A percentile compares a stretch with the other conserved stretches of the same genome.
Evolutionary conservation across 176 grass and related monocot genomes (phyloP).

Genomic region (Oryza rufipogon): DNA sequence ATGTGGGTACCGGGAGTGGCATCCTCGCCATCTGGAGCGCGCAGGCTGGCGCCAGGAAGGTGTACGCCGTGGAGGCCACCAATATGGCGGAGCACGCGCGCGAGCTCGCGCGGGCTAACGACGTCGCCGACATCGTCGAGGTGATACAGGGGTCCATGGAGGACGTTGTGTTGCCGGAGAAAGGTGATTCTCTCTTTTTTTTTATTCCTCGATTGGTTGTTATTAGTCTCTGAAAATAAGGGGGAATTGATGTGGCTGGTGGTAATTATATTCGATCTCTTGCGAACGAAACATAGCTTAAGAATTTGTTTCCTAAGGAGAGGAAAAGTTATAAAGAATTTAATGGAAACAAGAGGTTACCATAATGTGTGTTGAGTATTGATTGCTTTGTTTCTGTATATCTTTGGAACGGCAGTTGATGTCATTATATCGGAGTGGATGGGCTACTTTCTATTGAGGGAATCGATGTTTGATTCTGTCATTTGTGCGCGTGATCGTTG

Average conservation of each 20-base stretch:
- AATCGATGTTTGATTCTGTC: slow-evolving; percentile 98
- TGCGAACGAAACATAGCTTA: too few species aligned
- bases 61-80: slow-evolving; percentile 93
- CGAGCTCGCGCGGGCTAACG: slow-evolving; percentile 77
- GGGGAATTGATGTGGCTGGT: not conserved
- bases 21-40: slow-evolving; percentile 98
- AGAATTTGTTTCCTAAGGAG: too few species aligned
- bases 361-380: not conserved
- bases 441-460: slow-evolving; percentile 97
- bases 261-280: too few species aligned
- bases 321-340: not conserved
- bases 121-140: slow-evolving; percentile 69
- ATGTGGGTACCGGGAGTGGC: slow-evolving; percentile 94
- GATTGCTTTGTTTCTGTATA: slow-evolving; percentile 26
- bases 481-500: slow-evolving; percentile 90
- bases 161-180: slow-evolving; percentile 76
- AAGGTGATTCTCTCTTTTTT: slow-evolving; percentile 51
- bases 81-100: slow-evolving; percentile 96
- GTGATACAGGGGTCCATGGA: slow-evolving; percentile 95
- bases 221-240: not conserved
- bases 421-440: slow-evolving; percentile 99
- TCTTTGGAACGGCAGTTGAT: slow-evolving; percentile 65
- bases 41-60: slow-evolving; percentile 91
- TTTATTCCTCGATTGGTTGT: slow-evolving; percentile 1
- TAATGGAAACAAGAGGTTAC: not conserved